A percentile compares a stretch with the other conserved stretches of the same genome.
Conservation (phyloP, 805 yeast genomes). For the Wickerhamomyces mucosus region DNA sequence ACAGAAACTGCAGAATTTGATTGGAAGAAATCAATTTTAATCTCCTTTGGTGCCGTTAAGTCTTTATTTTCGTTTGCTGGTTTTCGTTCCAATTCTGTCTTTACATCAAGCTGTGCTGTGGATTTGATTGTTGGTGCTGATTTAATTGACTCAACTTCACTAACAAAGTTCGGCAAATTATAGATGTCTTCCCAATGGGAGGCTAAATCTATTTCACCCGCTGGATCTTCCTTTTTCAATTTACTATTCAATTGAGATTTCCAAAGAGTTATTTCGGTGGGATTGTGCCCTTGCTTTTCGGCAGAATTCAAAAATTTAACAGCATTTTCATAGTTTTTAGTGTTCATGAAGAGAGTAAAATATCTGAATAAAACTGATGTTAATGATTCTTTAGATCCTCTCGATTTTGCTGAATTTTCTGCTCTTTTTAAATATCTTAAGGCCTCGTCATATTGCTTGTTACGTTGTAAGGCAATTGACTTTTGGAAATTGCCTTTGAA, state of each 20-base stretch:
- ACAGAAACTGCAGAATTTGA: conserved; percentile 44
- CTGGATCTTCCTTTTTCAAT: conserved; percentile 12
- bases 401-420: conserved; percentile 29
- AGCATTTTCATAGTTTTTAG: conserved; percentile 31
- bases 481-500: conserved; percentile 36
- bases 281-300: conserved; percentile 25
- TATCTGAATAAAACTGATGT: conserved; percentile 37
- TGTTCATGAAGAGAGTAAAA: conserved; percentile 30
- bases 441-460: conserved; percentile 33
- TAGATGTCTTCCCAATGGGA: neutral
- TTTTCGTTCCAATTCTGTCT: conserved; percentile 14
- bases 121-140: conserved; percentile 1
- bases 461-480: conserved; percentile 34
- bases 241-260: conserved; percentile 12
- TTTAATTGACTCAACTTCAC: neutral
- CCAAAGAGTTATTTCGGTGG: conserved; percentile 12
- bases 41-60: conserved; percentile 20
- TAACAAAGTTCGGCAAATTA: neutral
- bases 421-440: conserved; percentile 34
- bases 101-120: conserved; percentile 2
- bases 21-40: conserved; percentile 70
- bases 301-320: conserved; percentile 32
- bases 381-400: conserved; percentile 33
- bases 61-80: conserved; percentile 16
- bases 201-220: conserved; percentile 1